A percentile compares a stretch with the other conserved stretches of the same genome.
Conservation (phyloP, 768 basidiomycete species). For the Kwoniella shandongensis region DNA sequence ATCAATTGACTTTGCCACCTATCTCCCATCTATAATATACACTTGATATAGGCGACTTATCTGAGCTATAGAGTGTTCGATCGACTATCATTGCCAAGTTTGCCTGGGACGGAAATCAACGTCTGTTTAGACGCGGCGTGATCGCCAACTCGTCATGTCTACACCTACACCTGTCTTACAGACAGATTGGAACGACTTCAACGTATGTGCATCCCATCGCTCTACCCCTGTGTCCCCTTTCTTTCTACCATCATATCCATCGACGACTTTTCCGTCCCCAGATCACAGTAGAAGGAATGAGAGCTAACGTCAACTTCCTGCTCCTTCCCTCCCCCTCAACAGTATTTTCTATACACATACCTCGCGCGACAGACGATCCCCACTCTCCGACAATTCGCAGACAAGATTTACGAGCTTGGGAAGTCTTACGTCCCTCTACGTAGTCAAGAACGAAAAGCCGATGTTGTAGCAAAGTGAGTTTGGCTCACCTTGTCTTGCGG, state of each 20-base stretch:
- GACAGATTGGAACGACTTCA: constrained; percentile 41
- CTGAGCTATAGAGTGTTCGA: background rate
- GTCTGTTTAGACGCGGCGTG: background rate
- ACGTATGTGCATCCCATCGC: too few species aligned
- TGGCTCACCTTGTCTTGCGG: background rate
- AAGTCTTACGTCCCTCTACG: constrained; percentile 14
- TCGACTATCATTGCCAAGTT: background rate
- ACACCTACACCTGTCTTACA: constrained; percentile 5
- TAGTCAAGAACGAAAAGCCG: constrained; percentile 31
- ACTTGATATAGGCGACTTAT: too few species aligned
- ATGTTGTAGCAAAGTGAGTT: constrained; percentile 31
- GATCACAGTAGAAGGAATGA: background rate
- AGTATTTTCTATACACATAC: constrained; percentile 39
- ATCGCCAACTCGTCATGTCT: constrained; percentile 8
- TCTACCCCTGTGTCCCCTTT: too few species aligned
- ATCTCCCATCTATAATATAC: too few species aligned
- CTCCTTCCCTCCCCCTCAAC: too few species aligned
- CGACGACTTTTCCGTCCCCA: too few species aligned
- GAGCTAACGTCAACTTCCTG: background rate
- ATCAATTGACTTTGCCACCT: too few species aligned
- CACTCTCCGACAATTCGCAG: constrained; percentile 22
- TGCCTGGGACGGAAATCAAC: too few species aligned
- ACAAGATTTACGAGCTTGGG: constrained; percentile 7
- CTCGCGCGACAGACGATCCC: constrained; percentile 34
- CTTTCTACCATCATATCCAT: too few species aligned